Evolutionary conservation across 306 rosid genomes (phyloP).

Genomic region (Dicorynia guianensis): DNA sequence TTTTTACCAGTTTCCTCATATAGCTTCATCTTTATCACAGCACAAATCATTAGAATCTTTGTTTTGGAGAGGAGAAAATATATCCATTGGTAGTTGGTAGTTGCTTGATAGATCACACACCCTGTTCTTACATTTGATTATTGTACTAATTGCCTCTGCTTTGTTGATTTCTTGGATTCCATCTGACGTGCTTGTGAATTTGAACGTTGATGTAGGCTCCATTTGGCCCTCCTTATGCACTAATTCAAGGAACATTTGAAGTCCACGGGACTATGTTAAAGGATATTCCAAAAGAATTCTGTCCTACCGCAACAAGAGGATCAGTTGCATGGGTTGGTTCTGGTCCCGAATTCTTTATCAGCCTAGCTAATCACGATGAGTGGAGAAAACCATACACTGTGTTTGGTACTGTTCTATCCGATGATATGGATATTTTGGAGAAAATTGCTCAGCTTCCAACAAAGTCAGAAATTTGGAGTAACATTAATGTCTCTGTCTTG

Average conservation of each 20-base stretch:
- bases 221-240: conserved; percentile 59
- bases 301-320: conserved; percentile 64
- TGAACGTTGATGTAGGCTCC: conserved; percentile 48
- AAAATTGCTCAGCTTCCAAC: conserved; percentile 67
- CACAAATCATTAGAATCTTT: conserved; percentile 3
- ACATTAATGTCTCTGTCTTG: conserved; percentile 63
- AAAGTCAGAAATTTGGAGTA: conserved; percentile 60
- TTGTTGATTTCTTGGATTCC: not conserved
- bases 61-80: not conserved
- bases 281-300: conserved; percentile 55
- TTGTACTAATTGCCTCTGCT: not conserved
- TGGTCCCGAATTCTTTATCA: conserved; percentile 83
- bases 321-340: conserved; percentile 88
- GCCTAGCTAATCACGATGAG: conserved; percentile 77
- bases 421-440: conserved; percentile 72
- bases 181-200: conserved; percentile 24
- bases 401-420: conserved; percentile 69
- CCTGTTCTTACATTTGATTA: conserved; percentile 16
- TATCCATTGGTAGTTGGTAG: not conserved
- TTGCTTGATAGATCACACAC: not conserved
- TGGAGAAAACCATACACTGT: conserved; percentile 72
- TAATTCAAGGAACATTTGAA: conserved; percentile 62
- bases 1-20: not conserved
- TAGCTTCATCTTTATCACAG: conserved; percentile 8
- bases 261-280: conserved; percentile 44